Evolutionary conservation across 2,329 filamentous ascomycete genomes (phyloP).

Genomic region (Neonectria faginata): DNA sequence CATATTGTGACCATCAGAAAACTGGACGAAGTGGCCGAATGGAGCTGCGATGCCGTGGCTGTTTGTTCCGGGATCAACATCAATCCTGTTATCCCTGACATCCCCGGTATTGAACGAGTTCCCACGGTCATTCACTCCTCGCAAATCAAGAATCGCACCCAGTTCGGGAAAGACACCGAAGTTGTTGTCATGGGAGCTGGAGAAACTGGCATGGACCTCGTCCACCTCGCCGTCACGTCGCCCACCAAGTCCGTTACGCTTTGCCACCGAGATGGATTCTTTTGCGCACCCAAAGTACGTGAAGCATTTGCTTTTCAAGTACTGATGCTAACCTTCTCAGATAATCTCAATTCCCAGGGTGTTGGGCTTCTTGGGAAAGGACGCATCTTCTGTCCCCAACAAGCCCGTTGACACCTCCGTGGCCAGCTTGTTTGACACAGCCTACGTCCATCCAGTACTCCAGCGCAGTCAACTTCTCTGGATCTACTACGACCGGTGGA

Average conservation of each 20-base stretch:
- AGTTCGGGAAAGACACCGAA: slow-evolving; percentile 55
- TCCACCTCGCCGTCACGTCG: slow-evolving; percentile 58
- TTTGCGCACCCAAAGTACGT: slow-evolving; percentile 57
- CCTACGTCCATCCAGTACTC: slow-evolving; percentile 61
- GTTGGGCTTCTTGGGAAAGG: slow-evolving; percentile 17
- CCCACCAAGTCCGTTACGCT: slow-evolving; percentile 56
- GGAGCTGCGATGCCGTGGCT: slow-evolving; percentile 59
- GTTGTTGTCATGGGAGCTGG: slow-evolving; percentile 59
- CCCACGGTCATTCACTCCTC: slow-evolving; percentile 57
- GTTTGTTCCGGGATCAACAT: slow-evolving; percentile 60
- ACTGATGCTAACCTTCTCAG: slow-evolving; percentile 22
- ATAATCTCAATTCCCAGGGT: slow-evolving; percentile 44
- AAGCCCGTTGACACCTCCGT: slow-evolving; percentile 61
- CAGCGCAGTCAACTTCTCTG: slow-evolving; percentile 58
- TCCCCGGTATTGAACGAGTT: slow-evolving; percentile 54
- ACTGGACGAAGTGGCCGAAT: slow-evolving; percentile 27
- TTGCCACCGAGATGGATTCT: slow-evolving; percentile 60
- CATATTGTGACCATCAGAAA: slow-evolving; percentile 34
- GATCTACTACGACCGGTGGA: slow-evolving; percentile 60
- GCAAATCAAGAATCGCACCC: slow-evolving; percentile 54
- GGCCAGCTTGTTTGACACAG: slow-evolving; percentile 63
- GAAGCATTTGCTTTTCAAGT: slow-evolving; percentile 31
- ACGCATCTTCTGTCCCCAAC: slow-evolving; percentile 44
- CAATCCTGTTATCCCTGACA: slow-evolving; percentile 52
- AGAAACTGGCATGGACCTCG: slow-evolving; percentile 60